Conservation (phyloP, 371 early-diverging fungal genomes). For the Entomophthora muscae region DNA sequence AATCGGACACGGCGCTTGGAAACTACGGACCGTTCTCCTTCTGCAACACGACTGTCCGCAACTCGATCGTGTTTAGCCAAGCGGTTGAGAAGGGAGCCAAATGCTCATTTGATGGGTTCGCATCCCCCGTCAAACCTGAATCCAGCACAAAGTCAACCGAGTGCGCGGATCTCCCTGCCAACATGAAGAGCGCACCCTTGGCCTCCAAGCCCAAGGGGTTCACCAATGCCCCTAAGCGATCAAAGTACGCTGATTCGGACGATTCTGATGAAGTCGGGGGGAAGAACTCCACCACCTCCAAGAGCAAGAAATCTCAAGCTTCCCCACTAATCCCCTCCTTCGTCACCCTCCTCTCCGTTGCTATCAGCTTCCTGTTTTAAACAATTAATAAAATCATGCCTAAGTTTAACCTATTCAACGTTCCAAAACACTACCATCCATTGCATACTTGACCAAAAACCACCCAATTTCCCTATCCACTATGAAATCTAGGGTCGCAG, state of each 20-base stretch:
- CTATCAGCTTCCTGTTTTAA: background rate
- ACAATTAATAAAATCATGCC: background rate
- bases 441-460: too few species aligned
- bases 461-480: too few species aligned
- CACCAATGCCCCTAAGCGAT: background rate
- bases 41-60: slow-evolving; percentile 3
- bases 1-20: background rate
- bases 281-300: background rate
- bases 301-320: too few species aligned
- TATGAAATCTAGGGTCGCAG: too few species aligned
- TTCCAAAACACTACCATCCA: too few species aligned
- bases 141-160: background rate
- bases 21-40: slow-evolving; percentile 3
- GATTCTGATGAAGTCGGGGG: background rate
- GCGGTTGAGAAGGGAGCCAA: slow-evolving; percentile 1
- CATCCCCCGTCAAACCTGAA: background rate
- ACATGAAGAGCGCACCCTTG: background rate
- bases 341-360: too few species aligned
- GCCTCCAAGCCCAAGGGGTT: background rate
- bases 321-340: too few species aligned
- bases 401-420: too few species aligned
- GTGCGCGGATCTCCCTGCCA: background rate
- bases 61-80: background rate
- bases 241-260: background rate
- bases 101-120: slow-evolving; percentile 1